Evolutionary conservation across 1,284 basidiomycete genomes (phyloP).

Genomic region (Ustilago lituana): DNA sequence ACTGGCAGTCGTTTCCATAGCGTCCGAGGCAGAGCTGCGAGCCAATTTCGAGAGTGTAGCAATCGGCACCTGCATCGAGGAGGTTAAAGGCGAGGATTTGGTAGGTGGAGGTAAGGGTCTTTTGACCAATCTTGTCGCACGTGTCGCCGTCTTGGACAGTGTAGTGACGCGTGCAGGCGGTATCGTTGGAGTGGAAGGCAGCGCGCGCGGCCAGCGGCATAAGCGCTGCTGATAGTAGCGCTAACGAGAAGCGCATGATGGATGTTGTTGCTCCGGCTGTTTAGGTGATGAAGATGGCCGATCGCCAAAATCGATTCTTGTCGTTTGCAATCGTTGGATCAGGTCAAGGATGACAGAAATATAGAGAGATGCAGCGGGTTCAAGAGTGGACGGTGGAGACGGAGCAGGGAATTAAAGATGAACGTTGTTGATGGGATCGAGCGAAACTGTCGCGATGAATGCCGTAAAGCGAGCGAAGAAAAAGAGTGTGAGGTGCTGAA

Average conservation of each 20-base stretch:
- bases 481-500: constrained; percentile 45
- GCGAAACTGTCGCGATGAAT: no score
- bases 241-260: constrained; percentile 22
- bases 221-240: constrained; percentile 20
- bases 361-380: no score
- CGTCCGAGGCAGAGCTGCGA: constrained; percentile 68
- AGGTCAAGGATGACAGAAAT: no score
- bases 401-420: background rate
- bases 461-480: no score
- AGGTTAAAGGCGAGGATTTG: constrained; percentile 76
- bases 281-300: no score
- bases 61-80: constrained; percentile 70
- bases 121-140: constrained; percentile 77
- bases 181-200: constrained; percentile 51
- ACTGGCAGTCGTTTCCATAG: constrained; percentile 61
- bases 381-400: no score
- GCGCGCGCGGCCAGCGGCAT: constrained; percentile 27
- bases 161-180: constrained; percentile 74
- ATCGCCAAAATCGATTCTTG: no score
- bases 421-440: no score
- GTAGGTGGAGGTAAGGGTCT: constrained; percentile 77
- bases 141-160: constrained; percentile 74
- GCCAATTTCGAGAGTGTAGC: constrained; percentile 73
- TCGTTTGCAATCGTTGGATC: no score
- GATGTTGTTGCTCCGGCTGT: background rate